phyloP scores from a whole-genome alignment of 208 protist genomes.

The Trypanosoma cruzi region DNA sequence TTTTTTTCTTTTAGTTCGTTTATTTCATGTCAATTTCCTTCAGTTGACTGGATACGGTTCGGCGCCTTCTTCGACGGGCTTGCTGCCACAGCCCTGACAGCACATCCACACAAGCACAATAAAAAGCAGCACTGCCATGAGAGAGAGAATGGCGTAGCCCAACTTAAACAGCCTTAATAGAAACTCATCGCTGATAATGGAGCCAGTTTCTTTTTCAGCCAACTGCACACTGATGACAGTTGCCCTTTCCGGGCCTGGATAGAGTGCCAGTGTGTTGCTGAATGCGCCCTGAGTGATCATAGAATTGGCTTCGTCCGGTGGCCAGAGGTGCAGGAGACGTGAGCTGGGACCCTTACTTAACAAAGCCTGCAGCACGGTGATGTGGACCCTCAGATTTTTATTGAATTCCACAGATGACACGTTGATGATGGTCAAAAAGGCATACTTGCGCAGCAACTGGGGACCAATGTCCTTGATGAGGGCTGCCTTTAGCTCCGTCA shows the following conservation, averaged over 20 bases:
- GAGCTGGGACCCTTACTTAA: not conserved
- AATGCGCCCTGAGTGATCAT: constrained; percentile 27
- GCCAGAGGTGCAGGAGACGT: constrained; percentile 20
- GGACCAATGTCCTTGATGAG: constrained; percentile 9
- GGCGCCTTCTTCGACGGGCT: not conserved
- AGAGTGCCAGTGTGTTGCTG: constrained; percentile 3
- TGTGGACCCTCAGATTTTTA: not conserved
- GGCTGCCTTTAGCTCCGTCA: not conserved
- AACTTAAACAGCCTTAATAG: constrained; percentile 2
- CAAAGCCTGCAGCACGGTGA: constrained; percentile 20
- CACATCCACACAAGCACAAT: constrained; percentile 13
- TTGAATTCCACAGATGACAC: not conserved
- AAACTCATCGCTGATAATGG: not conserved
- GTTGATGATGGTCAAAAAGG: constrained; percentile 22
- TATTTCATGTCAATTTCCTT: too few species aligned
- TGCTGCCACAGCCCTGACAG: not conserved
- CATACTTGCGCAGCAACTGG: constrained; percentile 7
- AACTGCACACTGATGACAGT: constrained; percentile 2
- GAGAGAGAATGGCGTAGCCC: not conserved
- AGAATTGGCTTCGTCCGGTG: constrained; percentile 27
- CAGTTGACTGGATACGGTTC: not conserved
- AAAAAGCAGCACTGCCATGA: not conserved
- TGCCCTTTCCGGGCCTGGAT: not conserved
- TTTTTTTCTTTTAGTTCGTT: too few species aligned
- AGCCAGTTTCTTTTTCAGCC: not conserved